Percentiles rank a stretch among this genome's conserved stretches.
Conservation (phyloP, 129 eudicot species). For the Dittrichia graveolens region DNA sequence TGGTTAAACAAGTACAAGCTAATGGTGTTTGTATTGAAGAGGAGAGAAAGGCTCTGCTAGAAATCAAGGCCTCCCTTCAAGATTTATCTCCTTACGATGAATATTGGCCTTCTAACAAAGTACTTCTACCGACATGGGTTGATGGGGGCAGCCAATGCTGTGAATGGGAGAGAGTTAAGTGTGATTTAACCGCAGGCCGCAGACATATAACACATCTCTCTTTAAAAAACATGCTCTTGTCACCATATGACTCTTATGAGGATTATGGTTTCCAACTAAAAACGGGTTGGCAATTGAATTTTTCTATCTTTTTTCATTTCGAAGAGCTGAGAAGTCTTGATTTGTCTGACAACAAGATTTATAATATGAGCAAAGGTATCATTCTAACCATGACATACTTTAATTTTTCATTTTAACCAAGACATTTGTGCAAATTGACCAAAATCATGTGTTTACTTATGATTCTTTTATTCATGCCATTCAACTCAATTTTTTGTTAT, state of each 20-base stretch:
- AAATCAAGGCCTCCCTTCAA: slow-evolving; percentile 16
- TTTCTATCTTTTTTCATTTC: slow-evolving; percentile 16
- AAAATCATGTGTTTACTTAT: not conserved
- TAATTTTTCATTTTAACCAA: not conserved
- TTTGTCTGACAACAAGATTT: not conserved
- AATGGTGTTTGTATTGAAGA: slow-evolving; percentile 15
- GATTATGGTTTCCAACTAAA: too few relatives aligned
- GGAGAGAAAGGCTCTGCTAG: slow-evolving; percentile 14
- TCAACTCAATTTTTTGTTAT: not conserved
- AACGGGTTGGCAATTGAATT: not conserved
- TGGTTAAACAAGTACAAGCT: not conserved
- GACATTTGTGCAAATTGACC: too few relatives aligned
- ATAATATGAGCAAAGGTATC: slow-evolving; percentile 1
- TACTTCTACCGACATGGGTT: slow-evolving; percentile 21
- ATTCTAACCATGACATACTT: not conserved
- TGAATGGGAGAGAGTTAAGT: slow-evolving; percentile 20
- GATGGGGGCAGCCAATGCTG: slow-evolving; percentile 14
- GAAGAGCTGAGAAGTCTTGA: slow-evolving; percentile 20
- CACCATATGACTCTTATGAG: not conserved
- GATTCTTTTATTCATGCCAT: not conserved
- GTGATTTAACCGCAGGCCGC: not conserved
- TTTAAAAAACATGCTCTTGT: not conserved
- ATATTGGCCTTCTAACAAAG: too few relatives aligned
- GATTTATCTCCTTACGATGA: not conserved
- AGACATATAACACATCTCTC: not conserved